Base-by-base conservation (phyloP, 106 monocot genomes). In the Platanthera guangdongensis region DNA sequence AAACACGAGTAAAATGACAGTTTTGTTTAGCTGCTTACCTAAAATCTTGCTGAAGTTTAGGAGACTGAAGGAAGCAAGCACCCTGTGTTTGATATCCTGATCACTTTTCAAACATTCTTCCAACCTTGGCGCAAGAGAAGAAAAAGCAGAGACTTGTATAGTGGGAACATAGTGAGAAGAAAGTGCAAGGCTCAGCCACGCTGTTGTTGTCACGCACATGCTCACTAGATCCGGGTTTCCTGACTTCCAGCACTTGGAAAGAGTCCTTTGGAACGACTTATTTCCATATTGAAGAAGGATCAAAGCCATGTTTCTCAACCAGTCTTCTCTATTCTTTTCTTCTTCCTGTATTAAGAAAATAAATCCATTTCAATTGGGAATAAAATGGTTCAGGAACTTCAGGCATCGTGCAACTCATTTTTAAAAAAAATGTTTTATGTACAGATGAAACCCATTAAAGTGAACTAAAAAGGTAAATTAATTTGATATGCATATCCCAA, bases 111-210 rank as follows among this genome's bases (percentile, higher is more conserved):
- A 68, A 32, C 57, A 75, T 72, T 75, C 81, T 50, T 78, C 81
- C 22, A 88, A 63, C 52, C 71, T 59, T 14, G 83, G 85, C 39
- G 83, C 52, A 63, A 89, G 77, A 51, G 22, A 62, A 12, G 68
- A 81, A 59, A 89, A 86, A 52, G 72, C 53, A n/a, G 79, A 73
- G 57, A 79, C 30, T 49, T 82, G 77, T 18, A 70, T 25, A 10
- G 81, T 79, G 15, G 81, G 46, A 39, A 70, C 28, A 53, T 80
- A 62, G 9, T 77, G 32, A 32, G 76, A 81, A 9, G 70, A 30
- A 25, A 89, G 76, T 74, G 81, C 74, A 25, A 74, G 83, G 79
- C 83, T 89, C 45, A 89, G 47, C 88, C 88, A 83, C 65, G 81
- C 83, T 0, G 68, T 76, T 75, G 86, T 86, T 4, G 62, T 70